Percentiles rank a stretch among this genome's conserved stretches.
Conservation (phyloP, 345 rosid species). For the Anastatica hierochuntica region DNA sequence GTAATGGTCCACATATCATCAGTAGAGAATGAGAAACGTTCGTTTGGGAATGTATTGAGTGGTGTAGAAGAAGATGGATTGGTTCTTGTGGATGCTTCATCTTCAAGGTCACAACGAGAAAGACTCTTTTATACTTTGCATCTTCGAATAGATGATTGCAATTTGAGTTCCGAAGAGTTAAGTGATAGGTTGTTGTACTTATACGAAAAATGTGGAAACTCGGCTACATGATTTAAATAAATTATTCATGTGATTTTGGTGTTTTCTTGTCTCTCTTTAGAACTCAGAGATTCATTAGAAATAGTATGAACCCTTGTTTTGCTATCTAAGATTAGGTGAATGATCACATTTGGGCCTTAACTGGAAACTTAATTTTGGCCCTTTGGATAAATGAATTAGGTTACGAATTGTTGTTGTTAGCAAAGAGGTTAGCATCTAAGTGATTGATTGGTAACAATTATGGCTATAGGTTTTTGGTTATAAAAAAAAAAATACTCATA, state of each 20-base stretch:
- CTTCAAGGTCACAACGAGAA: constrained; percentile 42
- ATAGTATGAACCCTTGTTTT: not conserved
- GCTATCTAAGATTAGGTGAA: too few species aligned
- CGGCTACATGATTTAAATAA: constrained; percentile 1
- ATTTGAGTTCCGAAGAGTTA: constrained; percentile 10
- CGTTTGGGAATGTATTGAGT: constrained; percentile 34
- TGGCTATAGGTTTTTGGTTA: too few species aligned
- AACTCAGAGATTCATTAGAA: not conserved
- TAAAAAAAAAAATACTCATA: too few species aligned
- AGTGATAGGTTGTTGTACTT: constrained; percentile 11
- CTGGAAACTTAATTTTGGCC: too few species aligned
- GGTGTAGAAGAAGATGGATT: constrained; percentile 41
- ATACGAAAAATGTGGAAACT: constrained; percentile 11
- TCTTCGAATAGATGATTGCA: constrained; percentile 30
- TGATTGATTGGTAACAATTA: too few species aligned
- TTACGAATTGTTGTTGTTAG: too few species aligned
- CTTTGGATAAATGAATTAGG: too few species aligned
- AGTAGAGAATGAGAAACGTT: constrained; percentile 11
- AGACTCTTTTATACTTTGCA: constrained; percentile 45
- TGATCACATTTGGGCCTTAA: too few species aligned
- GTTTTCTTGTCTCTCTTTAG: not conserved
- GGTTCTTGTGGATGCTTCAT: constrained; percentile 43
- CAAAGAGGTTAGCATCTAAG: too few species aligned
- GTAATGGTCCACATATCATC: constrained; percentile 40
- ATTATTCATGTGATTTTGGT: not conserved